Evolutionary conservation across 306 rosid species (phyloP), one percentile per base, ranked within the genome.

Genomic region (Quercus alba): DNA sequence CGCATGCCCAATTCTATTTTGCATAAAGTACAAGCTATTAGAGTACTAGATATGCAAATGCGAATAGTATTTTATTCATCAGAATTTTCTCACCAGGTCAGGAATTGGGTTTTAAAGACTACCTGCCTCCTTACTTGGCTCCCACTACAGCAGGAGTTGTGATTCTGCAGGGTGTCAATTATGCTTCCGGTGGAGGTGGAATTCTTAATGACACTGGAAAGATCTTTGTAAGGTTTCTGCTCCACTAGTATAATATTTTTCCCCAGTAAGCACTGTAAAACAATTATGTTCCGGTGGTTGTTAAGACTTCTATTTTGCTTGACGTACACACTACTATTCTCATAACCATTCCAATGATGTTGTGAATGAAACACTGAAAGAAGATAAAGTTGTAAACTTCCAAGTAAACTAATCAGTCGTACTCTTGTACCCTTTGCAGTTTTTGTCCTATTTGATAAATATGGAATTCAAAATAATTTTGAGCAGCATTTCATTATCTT

Each of bases 101-200:
- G 76, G 83, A 81, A 61, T 69, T 90, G 68, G 92, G 90, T 70
- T 52, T 82, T 3, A 76, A 76, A 17, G 78, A 77, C n/a, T 80
- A 82, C 68, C 82, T 83, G 25, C 97, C 92, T 30, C 93, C 94
- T 5, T 91, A 90, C 84, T 70, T 90, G 62, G 88, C 93, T 30
- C 94, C 93, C 70, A 64, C 94, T 20, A 87, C 92, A 64, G 20
- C 73, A 2, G 97, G 92, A 44, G 41, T 82, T 2, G 82, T 77
- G n/a, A 35, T 88, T 84, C 81, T 93, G 66, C 79, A 77, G 56
- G 98, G 94, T 46, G 92, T 87, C 38, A 93, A 93, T 63, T 91
- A 91, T 82, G 98, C 94, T 38, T 93, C 94, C 28, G 94, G 94
- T 20, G 91, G 90, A 13, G 81, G 88, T 82, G 94, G 97, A 75